Conservation (phyloP, 805 yeast genomes). For the Nematodospora valgi region DNA sequence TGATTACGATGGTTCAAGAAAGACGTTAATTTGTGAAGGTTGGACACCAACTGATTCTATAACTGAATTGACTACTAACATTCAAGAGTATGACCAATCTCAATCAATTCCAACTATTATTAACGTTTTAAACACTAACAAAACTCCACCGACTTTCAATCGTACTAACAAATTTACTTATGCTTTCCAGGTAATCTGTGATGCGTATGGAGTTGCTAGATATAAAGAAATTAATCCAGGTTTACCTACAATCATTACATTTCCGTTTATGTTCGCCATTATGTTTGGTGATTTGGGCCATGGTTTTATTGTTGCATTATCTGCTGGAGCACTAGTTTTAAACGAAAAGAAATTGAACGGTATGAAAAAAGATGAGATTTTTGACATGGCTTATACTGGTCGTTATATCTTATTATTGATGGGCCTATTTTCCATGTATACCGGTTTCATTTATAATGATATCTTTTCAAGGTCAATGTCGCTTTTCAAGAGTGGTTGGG, state of each 20-base stretch:
- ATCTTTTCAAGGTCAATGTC: conserved; percentile 89
- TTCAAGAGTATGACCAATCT: conserved; percentile 62
- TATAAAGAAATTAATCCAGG: conserved; percentile 97
- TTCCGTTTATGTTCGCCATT: conserved; percentile 97
- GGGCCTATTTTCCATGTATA: conserved; percentile 95
- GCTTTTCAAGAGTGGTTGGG: conserved; percentile 86
- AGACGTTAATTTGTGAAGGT: conserved; percentile 90
- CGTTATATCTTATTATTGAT: conserved; percentile 85
- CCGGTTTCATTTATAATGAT: conserved; percentile 93
- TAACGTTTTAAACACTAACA: conserved; percentile 66
- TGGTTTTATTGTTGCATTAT: conserved; percentile 77
- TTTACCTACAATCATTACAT: conserved; percentile 88
- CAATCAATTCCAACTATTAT: conserved; percentile 46
- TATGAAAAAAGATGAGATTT: conserved; percentile 83
- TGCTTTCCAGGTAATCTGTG: conserved; percentile 91
- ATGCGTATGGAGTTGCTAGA: conserved; percentile 90
- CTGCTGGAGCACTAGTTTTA: conserved; percentile 66
- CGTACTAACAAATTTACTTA: conserved; percentile 91
- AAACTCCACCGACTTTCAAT: conserved; percentile 92
- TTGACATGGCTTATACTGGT: conserved; percentile 94
- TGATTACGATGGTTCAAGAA: conserved; percentile 78
- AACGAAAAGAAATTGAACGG: conserved; percentile 69
- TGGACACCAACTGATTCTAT: conserved; percentile 90
- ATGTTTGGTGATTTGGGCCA: conserved; percentile 99
- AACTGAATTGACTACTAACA: conserved; percentile 56